phyloP scores from a whole-genome alignment of 2,329 filamentous ascomycete species.

The Cordyceps javanica region DNA sequence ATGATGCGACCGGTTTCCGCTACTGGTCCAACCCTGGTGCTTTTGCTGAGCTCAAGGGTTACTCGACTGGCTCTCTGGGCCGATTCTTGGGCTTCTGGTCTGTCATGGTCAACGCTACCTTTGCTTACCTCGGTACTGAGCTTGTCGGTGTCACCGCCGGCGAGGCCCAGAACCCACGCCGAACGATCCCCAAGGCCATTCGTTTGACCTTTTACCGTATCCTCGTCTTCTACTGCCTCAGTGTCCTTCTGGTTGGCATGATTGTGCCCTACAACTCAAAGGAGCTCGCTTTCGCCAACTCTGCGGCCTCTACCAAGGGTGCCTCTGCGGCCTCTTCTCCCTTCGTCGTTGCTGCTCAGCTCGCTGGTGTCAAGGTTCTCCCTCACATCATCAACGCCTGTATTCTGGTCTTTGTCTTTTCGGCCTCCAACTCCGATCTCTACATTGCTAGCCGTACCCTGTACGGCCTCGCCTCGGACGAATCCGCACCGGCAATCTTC shows the following conservation, averaged over 20 bases:
- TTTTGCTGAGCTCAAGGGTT: slow-evolving; percentile 24
- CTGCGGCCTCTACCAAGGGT: slow-evolving; percentile 19
- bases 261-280: slow-evolving; percentile 64
- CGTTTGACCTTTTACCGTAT: slow-evolving; percentile 78
- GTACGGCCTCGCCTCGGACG: slow-evolving; percentile 65
- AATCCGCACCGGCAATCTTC: slow-evolving; percentile 66
- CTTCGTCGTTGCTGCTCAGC: slow-evolving; percentile 66
- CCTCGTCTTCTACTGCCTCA: slow-evolving; percentile 70
- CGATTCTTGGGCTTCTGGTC: slow-evolving; percentile 61
- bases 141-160: slow-evolving; percentile 73
- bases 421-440: slow-evolving; percentile 69
- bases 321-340: slow-evolving; percentile 58
- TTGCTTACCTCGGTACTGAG: slow-evolving; percentile 73
- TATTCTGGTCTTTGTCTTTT: slow-evolving; percentile 71
- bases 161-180: slow-evolving; percentile 73
- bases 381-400: slow-evolving; percentile 67
- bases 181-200: slow-evolving; percentile 70
- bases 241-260: slow-evolving; percentile 70
- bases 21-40: slow-evolving; percentile 59
- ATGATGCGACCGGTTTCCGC: slow-evolving; percentile 57
- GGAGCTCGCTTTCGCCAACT: slow-evolving; percentile 53
- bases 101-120: slow-evolving; percentile 69
- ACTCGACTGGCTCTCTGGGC: slow-evolving; percentile 28
- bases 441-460: slow-evolving; percentile 70
- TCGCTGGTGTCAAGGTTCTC: slow-evolving; percentile 56